Base-by-base conservation (phyloP, 495 filamentous ascomycete species). In the Hypomontagnella submonticulosa region DNA sequence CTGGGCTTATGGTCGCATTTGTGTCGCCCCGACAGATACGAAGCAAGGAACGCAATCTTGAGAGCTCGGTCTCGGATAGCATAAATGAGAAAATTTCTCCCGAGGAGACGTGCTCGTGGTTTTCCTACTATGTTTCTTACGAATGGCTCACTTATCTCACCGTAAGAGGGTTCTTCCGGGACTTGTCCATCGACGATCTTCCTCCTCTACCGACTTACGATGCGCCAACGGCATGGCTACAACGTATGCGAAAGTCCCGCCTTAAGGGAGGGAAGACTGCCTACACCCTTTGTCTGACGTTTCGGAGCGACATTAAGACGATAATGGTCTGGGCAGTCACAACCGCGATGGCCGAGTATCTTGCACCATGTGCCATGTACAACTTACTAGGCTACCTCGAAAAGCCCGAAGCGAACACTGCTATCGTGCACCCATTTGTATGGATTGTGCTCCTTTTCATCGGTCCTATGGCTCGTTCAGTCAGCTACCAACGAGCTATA, bases 31-130 rank as follows among this genome's bases (percentile, higher is more conserved):
- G 60, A 8, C 43, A 37, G 8, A 11, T 50, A n/a, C 51, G 43
- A 43, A 56, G 16, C 6, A 56, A 56, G 20, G 51, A 63, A 16
- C 27, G 4, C 6, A 63, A 48, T 13, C 11, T 48, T 4, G 60
- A 63, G 18, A 55, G 36, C 18, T 18, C 30, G 15, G 8, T 13
- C 11, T 9, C 7, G 3, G 36, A 49, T 20, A 44, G 19, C 9
- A 36, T 30, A 12, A 23, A 43, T 2, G 60, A 46, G 27, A 53
- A 63, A 10, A 13, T 13, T 12, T 63, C 60, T 43, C 90, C 67
- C 90, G 92, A 18, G 87, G 87, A 80, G 83, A 86, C 42, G 71
- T 93, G 36, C 76, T 92, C 43, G 74, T 58, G 67, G 10, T 73
- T 75, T 44, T 76, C 74, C 8, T 76, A 73, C 38, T 76, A 73